phyloP scores from a whole-genome alignment of 306 rosid species.

The Gynostemma pentaphyllum region DNA sequence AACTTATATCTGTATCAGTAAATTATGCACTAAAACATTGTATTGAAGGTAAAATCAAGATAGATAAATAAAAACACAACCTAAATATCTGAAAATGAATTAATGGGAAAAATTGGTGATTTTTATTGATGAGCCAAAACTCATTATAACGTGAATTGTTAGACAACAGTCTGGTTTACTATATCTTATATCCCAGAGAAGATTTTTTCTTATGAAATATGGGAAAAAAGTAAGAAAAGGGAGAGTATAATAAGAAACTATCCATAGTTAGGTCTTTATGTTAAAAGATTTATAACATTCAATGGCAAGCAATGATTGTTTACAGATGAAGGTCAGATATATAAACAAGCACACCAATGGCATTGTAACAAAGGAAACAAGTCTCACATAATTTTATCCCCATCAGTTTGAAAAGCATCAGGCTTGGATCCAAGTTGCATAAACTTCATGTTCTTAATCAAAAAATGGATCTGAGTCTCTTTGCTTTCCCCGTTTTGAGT shows the following conservation, averaged over 20 bases:
- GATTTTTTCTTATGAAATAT: neutral
- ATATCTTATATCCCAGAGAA: neutral
- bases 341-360: neutral
- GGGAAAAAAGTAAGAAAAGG: no score
- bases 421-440: conserved; percentile 20
- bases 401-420: conserved; percentile 14
- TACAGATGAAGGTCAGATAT: neutral
- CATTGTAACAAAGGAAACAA: neutral
- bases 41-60: neutral
- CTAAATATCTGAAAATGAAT: neutral
- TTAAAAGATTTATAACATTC: neutral
- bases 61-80: neutral
- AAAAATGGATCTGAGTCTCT: conserved; percentile 6
- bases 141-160: neutral
- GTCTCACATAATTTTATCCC: conserved; percentile 13
- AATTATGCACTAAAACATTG: neutral
- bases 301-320: neutral
- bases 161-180: neutral
- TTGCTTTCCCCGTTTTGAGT: neutral
- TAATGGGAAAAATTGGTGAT: neutral
- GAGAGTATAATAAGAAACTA: no score
- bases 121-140: neutral
- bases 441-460: conserved; percentile 12
- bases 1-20: neutral
- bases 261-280: no score